Percentiles rank a stretch among this genome's conserved stretches.
These are phyloP conservation scores for Asterionellopsis glacialis DNA, from an alignment of 108 stramenopile species.

Conservation along the genomic window DNA sequence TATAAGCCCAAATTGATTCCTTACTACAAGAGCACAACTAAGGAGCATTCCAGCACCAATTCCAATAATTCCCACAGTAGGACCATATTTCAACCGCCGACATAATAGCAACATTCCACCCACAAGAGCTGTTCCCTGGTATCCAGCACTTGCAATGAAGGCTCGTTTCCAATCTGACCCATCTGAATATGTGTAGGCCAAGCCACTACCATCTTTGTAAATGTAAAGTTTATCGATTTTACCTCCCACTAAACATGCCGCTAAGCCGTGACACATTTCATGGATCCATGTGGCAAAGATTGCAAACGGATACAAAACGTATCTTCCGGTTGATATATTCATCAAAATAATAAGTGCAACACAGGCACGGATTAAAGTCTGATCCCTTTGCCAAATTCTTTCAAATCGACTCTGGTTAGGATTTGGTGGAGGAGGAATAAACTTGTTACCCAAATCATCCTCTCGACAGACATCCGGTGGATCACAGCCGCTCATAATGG, in stretches of 20 bases:
- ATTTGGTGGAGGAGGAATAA: not conserved
- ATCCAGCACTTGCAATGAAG: constrained; percentile 51
- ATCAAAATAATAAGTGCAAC: constrained; percentile 36
- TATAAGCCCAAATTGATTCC: constrained; percentile 46
- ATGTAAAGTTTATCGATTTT: constrained; percentile 31
- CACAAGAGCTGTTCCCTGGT: constrained; percentile 47
- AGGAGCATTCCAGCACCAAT: constrained; percentile 45
- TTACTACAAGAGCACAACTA: constrained; percentile 34
- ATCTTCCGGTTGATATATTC: constrained; percentile 31
- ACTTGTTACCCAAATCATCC: not conserved
- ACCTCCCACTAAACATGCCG: constrained; percentile 38
- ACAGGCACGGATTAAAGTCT: constrained; percentile 34
- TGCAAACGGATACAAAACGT: constrained; percentile 52
- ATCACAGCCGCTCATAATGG: constrained; percentile 3
- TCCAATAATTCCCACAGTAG: constrained; percentile 41
- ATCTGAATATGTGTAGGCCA: constrained; percentile 33
- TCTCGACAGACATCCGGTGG: constrained; percentile 1
- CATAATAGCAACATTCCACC: constrained; percentile 53
- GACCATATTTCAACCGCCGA: constrained; percentile 42
- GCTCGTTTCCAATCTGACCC: constrained; percentile 25
- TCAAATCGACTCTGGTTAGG: not conserved
- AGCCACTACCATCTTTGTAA: constrained; percentile 51
- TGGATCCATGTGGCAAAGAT: constrained; percentile 67
- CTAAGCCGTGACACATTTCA: constrained; percentile 56
- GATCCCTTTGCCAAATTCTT: constrained; percentile 27